These are phyloP conservation scores for Mycena filopes DNA, from an alignment of 768 basidiomycete genomes.

Conservation along the genomic window DNA sequence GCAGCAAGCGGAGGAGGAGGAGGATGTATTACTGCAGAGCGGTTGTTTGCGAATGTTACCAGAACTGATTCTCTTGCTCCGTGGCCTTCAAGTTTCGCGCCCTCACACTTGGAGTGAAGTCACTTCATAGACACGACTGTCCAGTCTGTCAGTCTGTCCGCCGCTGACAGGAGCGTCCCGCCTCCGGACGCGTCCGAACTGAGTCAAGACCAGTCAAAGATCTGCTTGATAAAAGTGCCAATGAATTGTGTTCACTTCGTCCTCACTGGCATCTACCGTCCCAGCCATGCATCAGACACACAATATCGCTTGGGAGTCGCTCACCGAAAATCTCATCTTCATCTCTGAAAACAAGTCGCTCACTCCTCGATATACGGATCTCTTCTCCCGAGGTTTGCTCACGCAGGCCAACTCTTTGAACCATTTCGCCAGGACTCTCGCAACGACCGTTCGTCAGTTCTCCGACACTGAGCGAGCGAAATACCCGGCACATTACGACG, in stretches of 20 bases:
- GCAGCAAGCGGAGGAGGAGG: too few relatives aligned
- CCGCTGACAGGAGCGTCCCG: too few relatives aligned
- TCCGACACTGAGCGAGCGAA: slow-evolving; percentile 50
- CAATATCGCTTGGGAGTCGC: slow-evolving; percentile 50
- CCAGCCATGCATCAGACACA: slow-evolving; percentile 52
- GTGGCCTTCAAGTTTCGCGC: too few relatives aligned
- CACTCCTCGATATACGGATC: slow-evolving; percentile 43
- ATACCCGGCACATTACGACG: slow-evolving; percentile 35
- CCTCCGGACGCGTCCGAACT: too few relatives aligned
- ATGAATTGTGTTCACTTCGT: background rate
- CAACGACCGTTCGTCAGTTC: slow-evolving; percentile 42
- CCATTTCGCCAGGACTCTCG: slow-evolving; percentile 46
- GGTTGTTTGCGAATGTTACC: too few relatives aligned
- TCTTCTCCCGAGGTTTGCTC: slow-evolving; percentile 38
- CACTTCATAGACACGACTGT: too few relatives aligned
- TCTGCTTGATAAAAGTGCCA: background rate
- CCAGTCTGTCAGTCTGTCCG: too few relatives aligned
- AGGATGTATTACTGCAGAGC: too few relatives aligned
- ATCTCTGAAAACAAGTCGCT: slow-evolving; percentile 41
- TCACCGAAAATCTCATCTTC: slow-evolving; percentile 48
- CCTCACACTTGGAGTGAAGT: too few relatives aligned
- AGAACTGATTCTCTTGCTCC: too few relatives aligned
- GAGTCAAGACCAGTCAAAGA: background rate
- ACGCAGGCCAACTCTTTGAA: slow-evolving; percentile 41
- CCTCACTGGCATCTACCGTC: background rate